Conservation (phyloP, 495 filamentous ascomycete species). For the Penicillium lividum region DNA sequence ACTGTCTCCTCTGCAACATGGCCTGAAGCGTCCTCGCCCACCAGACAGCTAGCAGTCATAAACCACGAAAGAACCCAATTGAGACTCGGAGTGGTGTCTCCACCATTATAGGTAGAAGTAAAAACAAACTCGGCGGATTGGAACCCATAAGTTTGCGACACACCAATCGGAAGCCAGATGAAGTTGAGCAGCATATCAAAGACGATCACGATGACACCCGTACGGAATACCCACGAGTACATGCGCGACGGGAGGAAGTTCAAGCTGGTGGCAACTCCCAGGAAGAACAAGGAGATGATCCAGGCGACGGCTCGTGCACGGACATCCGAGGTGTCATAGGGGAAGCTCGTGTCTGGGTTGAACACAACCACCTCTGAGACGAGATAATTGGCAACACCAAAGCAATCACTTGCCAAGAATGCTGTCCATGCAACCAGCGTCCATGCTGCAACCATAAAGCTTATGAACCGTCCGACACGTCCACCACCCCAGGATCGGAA, state of each 20-base stretch:
- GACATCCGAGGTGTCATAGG: conserved; percentile 30
- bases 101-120: conserved; percentile 37
- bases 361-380: conserved; percentile 35
- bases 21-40: conserved; percentile 38
- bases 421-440: conserved; percentile 40
- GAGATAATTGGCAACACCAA: conserved; percentile 39
- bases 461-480: conserved; percentile 32
- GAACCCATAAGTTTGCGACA: conserved; percentile 37
- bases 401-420: conserved; percentile 38
- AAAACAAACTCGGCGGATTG: conserved; percentile 37
- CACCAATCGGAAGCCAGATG: conserved; percentile 38
- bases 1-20: conserved; percentile 40
- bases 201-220: conserved; percentile 34
- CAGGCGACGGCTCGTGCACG: conserved; percentile 35
- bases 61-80: conserved; percentile 43
- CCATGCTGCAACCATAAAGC: conserved; percentile 38
- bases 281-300: conserved; percentile 34
- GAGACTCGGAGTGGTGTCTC: conserved; percentile 27
- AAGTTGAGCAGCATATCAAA: conserved; percentile 41
- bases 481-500: conserved; percentile 38
- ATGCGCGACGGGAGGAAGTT: conserved; percentile 36
- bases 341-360: conserved; percentile 35
- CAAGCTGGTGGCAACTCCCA: conserved; percentile 32
- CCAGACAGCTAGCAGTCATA: conserved; percentile 33
- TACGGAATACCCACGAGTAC: conserved; percentile 39